phyloP scores from a whole-genome alignment of 306 rosid species.

The Aeschynomene evenia region DNA sequence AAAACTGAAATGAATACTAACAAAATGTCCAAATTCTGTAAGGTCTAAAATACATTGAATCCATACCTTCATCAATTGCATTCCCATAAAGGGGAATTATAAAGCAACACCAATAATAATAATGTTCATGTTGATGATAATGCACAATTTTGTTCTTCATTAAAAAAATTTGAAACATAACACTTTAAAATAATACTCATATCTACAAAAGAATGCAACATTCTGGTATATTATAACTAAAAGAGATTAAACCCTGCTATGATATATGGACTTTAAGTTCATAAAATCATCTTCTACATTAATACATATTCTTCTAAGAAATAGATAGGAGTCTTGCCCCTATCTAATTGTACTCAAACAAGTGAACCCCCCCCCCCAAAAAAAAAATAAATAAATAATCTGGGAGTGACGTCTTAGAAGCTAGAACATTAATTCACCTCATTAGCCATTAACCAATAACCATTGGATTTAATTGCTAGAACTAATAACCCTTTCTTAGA shows the following conservation, averaged over 20 bases:
- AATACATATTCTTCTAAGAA: too few species aligned
- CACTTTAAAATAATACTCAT: neutral
- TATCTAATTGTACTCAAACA: neutral
- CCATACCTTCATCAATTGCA: neutral
- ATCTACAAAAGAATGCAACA: neutral
- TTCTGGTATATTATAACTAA: too few species aligned
- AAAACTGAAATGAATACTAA: neutral
- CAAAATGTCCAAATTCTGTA: slow-evolving; percentile 11
- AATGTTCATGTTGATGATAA: too few species aligned
- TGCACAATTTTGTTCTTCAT: neutral
- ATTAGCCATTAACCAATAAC: neutral
- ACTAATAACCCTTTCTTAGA: neutral
- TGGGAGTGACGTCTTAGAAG: too few species aligned
- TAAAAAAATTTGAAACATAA: neutral
- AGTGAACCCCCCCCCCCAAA: neutral
- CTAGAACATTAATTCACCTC: too few species aligned
- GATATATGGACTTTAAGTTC: too few species aligned
- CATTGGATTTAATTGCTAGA: neutral
- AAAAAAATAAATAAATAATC: too few species aligned
- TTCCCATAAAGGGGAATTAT: neutral
- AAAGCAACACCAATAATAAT: too few species aligned
- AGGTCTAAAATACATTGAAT: neutral
- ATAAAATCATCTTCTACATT: too few species aligned
- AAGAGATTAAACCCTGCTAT: too few species aligned
- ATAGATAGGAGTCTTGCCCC: neutral